Percentiles rank a stretch among this genome's conserved stretches.
Evolutionary conservation across 495 filamentous ascomycete species (phyloP).

Genomic region (Friedmanniomyces endolithicus): DNA sequence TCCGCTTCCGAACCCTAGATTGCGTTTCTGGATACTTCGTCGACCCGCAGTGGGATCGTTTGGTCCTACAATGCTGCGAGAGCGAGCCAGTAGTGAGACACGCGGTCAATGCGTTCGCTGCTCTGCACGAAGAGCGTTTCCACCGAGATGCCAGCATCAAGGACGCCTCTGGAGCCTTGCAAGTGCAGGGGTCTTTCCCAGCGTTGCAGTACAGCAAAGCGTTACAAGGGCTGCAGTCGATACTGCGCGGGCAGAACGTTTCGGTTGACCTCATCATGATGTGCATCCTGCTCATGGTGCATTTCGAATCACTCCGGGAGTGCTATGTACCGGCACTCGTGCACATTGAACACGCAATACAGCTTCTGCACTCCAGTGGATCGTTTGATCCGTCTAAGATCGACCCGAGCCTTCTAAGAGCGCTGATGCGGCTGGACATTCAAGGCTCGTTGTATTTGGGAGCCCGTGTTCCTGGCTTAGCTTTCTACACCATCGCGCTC

Average conservation of each 20-base stretch:
- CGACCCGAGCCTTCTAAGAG: slow-evolving; percentile 2
- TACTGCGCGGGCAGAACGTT: background rate
- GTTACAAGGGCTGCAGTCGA: background rate
- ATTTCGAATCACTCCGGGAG: slow-evolving; percentile 13
- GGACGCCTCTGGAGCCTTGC: background rate
- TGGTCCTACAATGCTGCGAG: slow-evolving; percentile 3
- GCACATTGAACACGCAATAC: slow-evolving; percentile 9
- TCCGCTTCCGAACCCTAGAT: background rate
- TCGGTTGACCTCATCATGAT: slow-evolving; percentile 7
- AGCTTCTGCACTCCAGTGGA: background rate
- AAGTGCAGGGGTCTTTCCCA: background rate
- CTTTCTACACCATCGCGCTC: background rate
- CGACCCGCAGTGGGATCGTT: slow-evolving; percentile 9
- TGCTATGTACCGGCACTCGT: slow-evolving; percentile 7
- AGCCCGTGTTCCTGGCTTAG: slow-evolving; percentile 1
- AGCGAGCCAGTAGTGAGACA: slow-evolving; percentile 1
- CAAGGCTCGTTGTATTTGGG: slow-evolving; percentile 7
- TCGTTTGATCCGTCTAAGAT: background rate
- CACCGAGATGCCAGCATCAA: background rate
- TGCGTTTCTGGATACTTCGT: slow-evolving; percentile 8
- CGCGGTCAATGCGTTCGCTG: slow-evolving; percentile 8
- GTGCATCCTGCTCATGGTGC: slow-evolving; percentile 3
- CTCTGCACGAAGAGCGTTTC: slow-evolving; percentile 7
- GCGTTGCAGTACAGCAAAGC: slow-evolving; percentile 8
- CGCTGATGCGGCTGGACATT: slow-evolving; percentile 12